These are phyloP conservation scores for Hymenoscyphus fructigenus DNA, from an alignment of 2,329 filamentous ascomycete genomes.

Conservation along the genomic window DNA sequence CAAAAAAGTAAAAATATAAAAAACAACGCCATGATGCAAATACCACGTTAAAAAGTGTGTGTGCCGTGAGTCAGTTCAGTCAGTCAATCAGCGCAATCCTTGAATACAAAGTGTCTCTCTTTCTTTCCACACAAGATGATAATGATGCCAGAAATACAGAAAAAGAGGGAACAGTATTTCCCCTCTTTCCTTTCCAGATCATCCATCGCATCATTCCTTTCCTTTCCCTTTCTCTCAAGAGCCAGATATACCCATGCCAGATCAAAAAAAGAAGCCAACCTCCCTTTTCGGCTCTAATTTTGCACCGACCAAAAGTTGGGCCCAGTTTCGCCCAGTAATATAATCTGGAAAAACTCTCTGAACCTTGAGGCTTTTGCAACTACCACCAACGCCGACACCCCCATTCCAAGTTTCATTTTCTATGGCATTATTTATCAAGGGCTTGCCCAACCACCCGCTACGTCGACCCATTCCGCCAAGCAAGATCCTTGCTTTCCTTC, in stretches of 20 bases:
- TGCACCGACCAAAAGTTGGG: not conserved
- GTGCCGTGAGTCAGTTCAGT: no score
- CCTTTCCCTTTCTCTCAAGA: not conserved
- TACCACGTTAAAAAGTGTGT: no score
- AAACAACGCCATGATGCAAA: no score
- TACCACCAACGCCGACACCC: conserved; percentile 2
- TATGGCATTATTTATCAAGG: conserved; percentile 29
- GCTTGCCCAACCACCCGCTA: conserved; percentile 85
- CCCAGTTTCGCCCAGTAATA: not conserved
- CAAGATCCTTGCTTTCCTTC: conserved; percentile 97
- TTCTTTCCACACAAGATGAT: no score
- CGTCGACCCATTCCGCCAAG: conserved; percentile 93
- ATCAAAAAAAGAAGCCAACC: not conserved
- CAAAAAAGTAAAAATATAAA: no score
- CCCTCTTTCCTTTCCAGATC: not conserved
- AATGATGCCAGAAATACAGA: no score
- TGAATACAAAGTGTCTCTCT: no score
- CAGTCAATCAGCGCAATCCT: no score
- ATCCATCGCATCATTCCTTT: not conserved
- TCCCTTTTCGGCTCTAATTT: not conserved
- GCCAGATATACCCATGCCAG: not conserved
- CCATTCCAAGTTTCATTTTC: conserved; percentile 3
- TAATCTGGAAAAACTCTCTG: not conserved
- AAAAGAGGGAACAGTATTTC: not conserved
- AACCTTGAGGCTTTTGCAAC: not conserved